A percentile compares a stretch with the other conserved stretches of the same genome.
These are phyloP conservation scores for Globisporangium irregulare DNA, from an alignment of 352 stramenopile genomes.

Conservation along the genomic window DNA sequence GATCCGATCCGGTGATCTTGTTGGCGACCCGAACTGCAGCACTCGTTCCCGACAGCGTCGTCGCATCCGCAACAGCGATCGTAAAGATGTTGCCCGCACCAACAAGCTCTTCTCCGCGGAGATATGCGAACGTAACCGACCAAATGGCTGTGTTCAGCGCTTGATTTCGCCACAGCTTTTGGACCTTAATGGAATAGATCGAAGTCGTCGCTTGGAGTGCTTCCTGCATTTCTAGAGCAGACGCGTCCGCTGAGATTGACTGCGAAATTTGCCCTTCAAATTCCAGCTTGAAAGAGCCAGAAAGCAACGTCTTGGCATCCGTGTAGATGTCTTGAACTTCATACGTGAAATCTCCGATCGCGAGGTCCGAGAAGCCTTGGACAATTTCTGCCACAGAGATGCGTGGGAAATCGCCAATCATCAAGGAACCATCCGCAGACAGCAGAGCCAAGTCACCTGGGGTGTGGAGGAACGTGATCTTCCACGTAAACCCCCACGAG, in stretches of 20 bases:
- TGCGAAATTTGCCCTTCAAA: constrained; percentile 88
- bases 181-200: constrained; percentile 85
- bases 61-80: constrained; percentile 53
- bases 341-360: constrained; percentile 91
- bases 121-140: constrained; percentile 93
- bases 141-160: constrained; percentile 74
- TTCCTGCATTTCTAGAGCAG: constrained; percentile 83
- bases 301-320: constrained; percentile 45
- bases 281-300: constrained; percentile 83
- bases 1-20: constrained; percentile 89
- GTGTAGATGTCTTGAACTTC: constrained; percentile 92
- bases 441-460: constrained; percentile 88
- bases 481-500: constrained; percentile 91
- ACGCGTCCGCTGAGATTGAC: constrained; percentile 70
- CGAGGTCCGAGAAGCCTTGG: constrained; percentile 83
- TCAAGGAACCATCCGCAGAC: constrained; percentile 68
- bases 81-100: constrained; percentile 89
- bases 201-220: constrained; percentile 68
- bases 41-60: constrained; percentile 57
- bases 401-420: constrained; percentile 87
- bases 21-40: constrained; percentile 69
- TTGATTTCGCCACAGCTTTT: constrained; percentile 35
- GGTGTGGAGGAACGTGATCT: constrained; percentile 88
- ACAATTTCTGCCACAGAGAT: constrained; percentile 80
- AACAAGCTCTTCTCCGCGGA: constrained; percentile 89